Base-by-base conservation (phyloP, 2,329 filamentous ascomycete species). In the Paraphaeosphaeria minitans region DNA sequence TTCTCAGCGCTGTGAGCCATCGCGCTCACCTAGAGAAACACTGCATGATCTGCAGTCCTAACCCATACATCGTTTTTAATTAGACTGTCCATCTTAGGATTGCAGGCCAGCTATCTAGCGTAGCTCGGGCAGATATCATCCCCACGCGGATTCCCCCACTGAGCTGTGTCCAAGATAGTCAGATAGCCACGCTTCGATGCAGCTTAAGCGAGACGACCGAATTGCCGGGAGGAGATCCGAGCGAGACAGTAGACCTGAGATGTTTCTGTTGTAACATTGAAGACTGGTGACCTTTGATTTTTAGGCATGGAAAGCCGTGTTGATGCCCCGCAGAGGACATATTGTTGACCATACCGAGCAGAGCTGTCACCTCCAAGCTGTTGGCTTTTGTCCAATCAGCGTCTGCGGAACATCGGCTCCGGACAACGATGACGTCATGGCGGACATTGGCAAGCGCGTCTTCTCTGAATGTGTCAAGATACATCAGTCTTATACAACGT, bases 1-100 rank as follows among this genome's bases (percentile, higher is more conserved):
- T 53, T 6, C 39, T 21, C 24, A 27, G 24, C 24, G 22, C 43
- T 45, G 42, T 59, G 66, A 72, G 74, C 74, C 74, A 77, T 74
- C 74, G 75, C 76, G 76, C 57, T 68, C 55, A 55, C 61, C 31
- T 67, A 73, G 73, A 75, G 70, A 70, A 75, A 70, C 67, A 68
- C 65, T 74, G 73, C 74, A 76, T 74, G 67, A 71, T 70, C 64
- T 61, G 57, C 66, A 59, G 55, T 52, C 57, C 63, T 19, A 45
- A 53, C 24, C 41, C 29, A 4, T 19, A 16, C n/a, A 19, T 27
- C 45, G 24, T 3, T 10, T 14, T 14, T 16, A 14, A 47, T 47
- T 47, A 24, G 14, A 43, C 16, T 8, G 9, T 8, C 22, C 22
- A 45, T 24, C 37, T n/a, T 8, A n/a, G 14, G 1, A 39, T 4